Evolutionary conservation across 331 rosid genomes (phyloP).

Genomic region (Rosa hybrid): DNA sequence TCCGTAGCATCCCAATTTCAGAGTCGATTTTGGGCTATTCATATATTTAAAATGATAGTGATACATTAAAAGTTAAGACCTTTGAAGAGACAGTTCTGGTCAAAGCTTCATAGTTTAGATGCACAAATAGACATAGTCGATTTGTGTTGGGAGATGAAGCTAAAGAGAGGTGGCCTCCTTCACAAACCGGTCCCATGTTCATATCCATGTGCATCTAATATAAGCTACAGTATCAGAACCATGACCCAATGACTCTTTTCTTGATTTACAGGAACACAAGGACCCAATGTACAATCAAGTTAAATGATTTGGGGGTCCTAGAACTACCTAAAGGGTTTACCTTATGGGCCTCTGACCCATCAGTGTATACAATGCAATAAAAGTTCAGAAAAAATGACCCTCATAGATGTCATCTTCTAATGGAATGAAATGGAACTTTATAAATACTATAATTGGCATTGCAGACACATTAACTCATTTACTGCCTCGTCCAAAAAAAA

Average conservation of each 20-base stretch:
- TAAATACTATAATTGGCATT: background rate
- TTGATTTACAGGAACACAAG: background rate
- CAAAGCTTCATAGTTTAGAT: background rate
- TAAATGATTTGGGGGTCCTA: conserved; percentile 19
- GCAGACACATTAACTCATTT: background rate
- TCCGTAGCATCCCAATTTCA: background rate
- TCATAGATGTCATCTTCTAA: background rate
- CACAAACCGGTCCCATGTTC: background rate
- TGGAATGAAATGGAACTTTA: background rate
- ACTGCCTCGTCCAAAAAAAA: background rate
- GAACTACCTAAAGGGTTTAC: background rate
- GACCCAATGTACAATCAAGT: conserved; percentile 22
- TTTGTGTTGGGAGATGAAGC: background rate
- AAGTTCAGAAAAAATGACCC: conserved; percentile 10
- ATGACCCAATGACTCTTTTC: background rate
- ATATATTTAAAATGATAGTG: background rate
- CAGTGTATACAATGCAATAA: background rate
- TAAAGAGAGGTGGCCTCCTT: background rate
- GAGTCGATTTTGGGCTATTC: background rate
- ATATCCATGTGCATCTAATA: background rate
- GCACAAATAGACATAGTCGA: background rate
- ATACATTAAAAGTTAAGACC: background rate
- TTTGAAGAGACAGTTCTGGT: background rate
- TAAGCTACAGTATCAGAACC: background rate
- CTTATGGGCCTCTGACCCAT: background rate